Evolutionary conservation across 176 grass and related monocot species (phyloP).

Genomic region (Ananas comosus): DNA sequence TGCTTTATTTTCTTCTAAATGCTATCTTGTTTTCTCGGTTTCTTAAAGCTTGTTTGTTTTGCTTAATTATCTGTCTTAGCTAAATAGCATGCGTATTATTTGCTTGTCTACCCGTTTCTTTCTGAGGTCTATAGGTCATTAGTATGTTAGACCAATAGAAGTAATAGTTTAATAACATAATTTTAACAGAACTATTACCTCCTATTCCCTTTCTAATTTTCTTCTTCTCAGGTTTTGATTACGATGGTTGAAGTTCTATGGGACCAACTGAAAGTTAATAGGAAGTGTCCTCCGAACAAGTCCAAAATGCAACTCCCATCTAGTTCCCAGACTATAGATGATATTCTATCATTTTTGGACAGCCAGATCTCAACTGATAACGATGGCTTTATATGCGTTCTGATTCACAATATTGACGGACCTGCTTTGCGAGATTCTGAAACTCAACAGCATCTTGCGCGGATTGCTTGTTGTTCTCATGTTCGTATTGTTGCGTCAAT

Average conservation of each 20-base stretch:
- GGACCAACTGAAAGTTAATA: conserved; percentile 53
- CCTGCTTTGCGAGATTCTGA: conserved; percentile 74
- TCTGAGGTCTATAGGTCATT: too few species aligned
- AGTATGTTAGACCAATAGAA: too few species aligned
- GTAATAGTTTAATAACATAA: background rate
- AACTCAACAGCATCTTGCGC: conserved; percentile 75
- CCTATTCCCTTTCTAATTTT: conserved; percentile 1
- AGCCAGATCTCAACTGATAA: conserved; percentile 32
- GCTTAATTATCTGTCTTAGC: too few species aligned
- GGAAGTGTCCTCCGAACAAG: conserved; percentile 36
- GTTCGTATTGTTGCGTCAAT: conserved; percentile 60
- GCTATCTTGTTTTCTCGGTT: background rate
- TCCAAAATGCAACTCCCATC: conserved; percentile 34
- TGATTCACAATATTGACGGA: conserved; percentile 90
- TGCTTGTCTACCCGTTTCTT: too few species aligned
- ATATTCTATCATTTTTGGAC: conserved; percentile 65
- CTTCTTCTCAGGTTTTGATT: conserved; percentile 56
- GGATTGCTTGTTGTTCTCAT: conserved; percentile 62
- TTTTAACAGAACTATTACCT: background rate
- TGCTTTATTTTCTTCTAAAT: background rate
- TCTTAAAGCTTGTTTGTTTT: too few species aligned
- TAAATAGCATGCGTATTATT: too few species aligned
- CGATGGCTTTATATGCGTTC: conserved; percentile 38
- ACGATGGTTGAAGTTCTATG: conserved; percentile 66
- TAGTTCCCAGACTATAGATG: conserved; percentile 63